A percentile compares a stretch with the other conserved stretches of the same genome.
phyloP scores from a whole-genome alignment of 768 basidiomycete species.

The Mycena leptocephala region DNA sequence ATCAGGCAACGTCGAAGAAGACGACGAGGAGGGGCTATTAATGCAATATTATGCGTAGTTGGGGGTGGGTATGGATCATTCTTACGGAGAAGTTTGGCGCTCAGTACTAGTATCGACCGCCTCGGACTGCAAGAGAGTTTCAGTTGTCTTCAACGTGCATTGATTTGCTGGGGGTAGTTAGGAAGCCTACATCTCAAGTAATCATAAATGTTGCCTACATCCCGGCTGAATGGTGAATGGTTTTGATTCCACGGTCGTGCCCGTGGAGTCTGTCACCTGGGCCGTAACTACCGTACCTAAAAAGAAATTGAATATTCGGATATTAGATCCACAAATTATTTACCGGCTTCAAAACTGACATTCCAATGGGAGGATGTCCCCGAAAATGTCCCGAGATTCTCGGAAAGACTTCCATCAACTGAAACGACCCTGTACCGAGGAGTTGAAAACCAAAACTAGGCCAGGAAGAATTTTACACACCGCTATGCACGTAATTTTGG shows the following conservation, averaged over 20 bases:
- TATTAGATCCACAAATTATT: not conserved
- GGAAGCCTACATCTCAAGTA: not conserved
- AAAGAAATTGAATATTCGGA: not conserved
- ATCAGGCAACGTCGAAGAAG: no score
- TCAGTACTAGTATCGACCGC: no score
- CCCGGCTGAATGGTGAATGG: slow-evolving; percentile 12
- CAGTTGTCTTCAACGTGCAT: not conserved
- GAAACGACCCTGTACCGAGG: not conserved
- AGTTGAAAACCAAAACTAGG: not conserved
- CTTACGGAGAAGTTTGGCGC: no score
- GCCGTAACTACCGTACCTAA: slow-evolving; percentile 1
- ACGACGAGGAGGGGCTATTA: no score
- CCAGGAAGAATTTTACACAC: not conserved
- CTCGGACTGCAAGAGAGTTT: not conserved
- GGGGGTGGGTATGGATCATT: no score
- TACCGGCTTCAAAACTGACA: slow-evolving; percentile 23
- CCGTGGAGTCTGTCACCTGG: slow-evolving; percentile 8
- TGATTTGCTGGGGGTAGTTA: not conserved
- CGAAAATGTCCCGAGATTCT: not conserved
- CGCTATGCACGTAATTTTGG: not conserved
- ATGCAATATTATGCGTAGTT: no score
- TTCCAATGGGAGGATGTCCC: slow-evolving; percentile 8
- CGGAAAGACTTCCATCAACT: not conserved
- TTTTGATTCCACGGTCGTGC: not conserved
- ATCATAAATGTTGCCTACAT: not conserved